Percentiles rank a stretch among this genome's conserved stretches.
Evolutionary conservation across 139 green algal genomes (phyloP).

Genomic region (Yamagishiella unicocca): DNA sequence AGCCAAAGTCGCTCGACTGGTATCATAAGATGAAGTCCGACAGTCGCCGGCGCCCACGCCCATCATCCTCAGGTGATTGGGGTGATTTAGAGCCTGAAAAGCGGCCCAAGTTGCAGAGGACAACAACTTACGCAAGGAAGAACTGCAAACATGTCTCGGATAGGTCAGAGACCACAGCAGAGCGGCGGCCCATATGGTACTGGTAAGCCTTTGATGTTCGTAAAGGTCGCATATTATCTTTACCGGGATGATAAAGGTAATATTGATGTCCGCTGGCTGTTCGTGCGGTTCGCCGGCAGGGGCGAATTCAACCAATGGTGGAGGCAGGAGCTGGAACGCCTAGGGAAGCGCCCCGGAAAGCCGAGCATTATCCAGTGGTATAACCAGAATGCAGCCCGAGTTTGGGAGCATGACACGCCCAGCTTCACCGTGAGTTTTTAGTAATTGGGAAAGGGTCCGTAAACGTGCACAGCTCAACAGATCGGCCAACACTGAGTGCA

Average conservation of each 20-base stretch:
- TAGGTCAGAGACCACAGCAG: too few species aligned
- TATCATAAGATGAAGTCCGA: too few species aligned
- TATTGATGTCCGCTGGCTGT: neutral
- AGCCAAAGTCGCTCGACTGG: too few species aligned
- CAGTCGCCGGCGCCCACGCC: too few species aligned
- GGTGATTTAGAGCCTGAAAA: neutral
- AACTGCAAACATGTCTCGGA: too few species aligned
- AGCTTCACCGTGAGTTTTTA: neutral
- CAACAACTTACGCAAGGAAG: too few species aligned
- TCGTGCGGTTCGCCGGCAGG: neutral
- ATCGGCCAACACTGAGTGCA: too few species aligned
- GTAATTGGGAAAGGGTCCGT: too few species aligned
- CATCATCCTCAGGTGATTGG: neutral
- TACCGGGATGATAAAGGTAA: too few species aligned
- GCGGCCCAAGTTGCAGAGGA: neutral
- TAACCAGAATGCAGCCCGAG: neutral
- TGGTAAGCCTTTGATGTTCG: too few species aligned
- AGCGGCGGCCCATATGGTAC: neutral
- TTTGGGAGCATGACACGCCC: neutral
- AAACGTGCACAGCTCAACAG: too few species aligned
- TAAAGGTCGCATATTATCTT: too few species aligned
- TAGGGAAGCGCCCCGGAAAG: neutral
- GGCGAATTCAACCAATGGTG: neutral
- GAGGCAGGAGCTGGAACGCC: neutral
- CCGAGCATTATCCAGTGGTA: neutral